Evolutionary conservation across 129 eudicot genomes (phyloP), one percentile per base, ranked within the genome.

Genomic region (Lactuca saligna): DNA sequence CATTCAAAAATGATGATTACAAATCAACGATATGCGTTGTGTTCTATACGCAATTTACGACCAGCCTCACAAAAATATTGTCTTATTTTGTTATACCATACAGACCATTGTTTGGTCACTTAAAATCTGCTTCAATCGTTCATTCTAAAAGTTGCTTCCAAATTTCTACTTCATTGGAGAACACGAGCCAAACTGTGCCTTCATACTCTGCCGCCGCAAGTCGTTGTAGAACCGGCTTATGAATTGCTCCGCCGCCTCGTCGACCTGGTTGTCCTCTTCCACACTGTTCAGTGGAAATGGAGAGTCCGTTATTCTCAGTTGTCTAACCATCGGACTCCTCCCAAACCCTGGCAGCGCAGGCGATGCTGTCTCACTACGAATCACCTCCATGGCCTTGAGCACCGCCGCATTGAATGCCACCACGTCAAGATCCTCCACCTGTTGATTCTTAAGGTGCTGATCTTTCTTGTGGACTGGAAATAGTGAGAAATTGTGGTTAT

Each of bases 261-360:
- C 93, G 9, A 89, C 85, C 7, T 66, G 79, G 46, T 17, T 25
- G 29, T 62, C 78, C 12, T 65, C 70, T 2, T 37, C 69, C 50
- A 42, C 74, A 4, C 42, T 17, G 34, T 17, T 68, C 61, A 81
- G 6, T 34, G 96, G 92, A 71, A 82, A 88, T 20, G 96, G 96
- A 0, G 96, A 89, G 63, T 89, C 96, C 0, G 92, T 89, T 2
- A 89, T 53, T 84, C 96, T 68, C 20, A 89, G 81, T 73, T 86
- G 92, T 75, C 87, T 77, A 38, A 85, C 92, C 77, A 63, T 17
- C 17, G 91, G 96, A 49, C 75, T 83, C 81, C 62, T 68, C 57
- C 96, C 91, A 64, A 82, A 85, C 41, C 87, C 87, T 0, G 96
- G 87, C 35, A 82, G 60, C 9, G 84, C 84, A 38, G 95, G 91